Base-by-base conservation (phyloP, 1,284 basidiomycete genomes). In the Wallemia mellicola region DNA sequence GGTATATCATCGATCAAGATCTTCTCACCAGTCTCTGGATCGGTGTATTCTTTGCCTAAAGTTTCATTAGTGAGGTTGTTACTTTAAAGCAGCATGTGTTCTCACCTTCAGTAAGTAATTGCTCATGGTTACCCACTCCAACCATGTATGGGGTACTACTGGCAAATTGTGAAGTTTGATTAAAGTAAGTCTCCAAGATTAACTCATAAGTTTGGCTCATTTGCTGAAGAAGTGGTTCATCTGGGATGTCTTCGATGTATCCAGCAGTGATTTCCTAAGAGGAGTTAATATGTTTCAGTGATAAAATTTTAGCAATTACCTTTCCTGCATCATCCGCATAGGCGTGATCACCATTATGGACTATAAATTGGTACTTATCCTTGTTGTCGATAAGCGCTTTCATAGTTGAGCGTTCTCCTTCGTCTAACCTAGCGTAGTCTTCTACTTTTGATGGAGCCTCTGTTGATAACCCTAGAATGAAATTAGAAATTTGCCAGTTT, bases 101-200 rank as follows among this genome's bases (percentile, higher is more conserved):
- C 57, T 22, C 32, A 24, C 24, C 48, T 28, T 64, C 62, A 7
- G 28, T 17, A 48, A 66, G 66, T 0, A 61, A 59, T 0, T 60
- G 61, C 58, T 67, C 66, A 58, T 66, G 66, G 58, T 67, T 66
- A 9, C 67, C 67, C 0, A 63, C 62, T 0, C 58, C 25, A 0
- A 60, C 62, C 63, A 65, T 63, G 57, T 64, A 69, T 32, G 61
- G 68, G 17, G 67, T 64, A 25, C 63, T 59, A 28, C 61, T 62
- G n/a, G 69, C 66, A 58, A 71, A 64, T 9, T 62, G 57, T 58
- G 61, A 61, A 60, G 68, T 63, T 65, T 69, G 68, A 59, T 68
- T 62, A 62, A 68, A 68, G 65, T 68, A 71, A 15, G 67, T 60
- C 60, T 71, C 69, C 60, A 65, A 66, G 62, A 69, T 67, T 54